A percentile compares a stretch with the other conserved stretches of the same genome.
These are phyloP conservation scores for Pontederia crassipes DNA, from an alignment of 176 grass and related monocot species.

Conservation along the genomic window DNA sequence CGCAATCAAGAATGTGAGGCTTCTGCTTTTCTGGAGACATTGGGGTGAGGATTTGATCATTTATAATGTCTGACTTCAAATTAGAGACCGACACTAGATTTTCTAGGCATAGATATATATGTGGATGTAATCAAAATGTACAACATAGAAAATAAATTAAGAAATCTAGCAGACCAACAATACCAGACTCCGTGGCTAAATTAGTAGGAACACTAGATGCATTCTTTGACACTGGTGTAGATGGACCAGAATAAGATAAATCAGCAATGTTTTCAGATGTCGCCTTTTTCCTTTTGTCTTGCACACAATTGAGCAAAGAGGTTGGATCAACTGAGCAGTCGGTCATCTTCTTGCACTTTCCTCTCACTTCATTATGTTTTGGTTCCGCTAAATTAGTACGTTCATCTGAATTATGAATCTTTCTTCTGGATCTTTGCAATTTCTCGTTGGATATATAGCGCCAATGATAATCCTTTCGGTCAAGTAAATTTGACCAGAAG, in stretches of 20 bases:
- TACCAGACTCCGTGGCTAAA: no score
- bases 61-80: no score
- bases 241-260: constrained; percentile 26
- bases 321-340: constrained; percentile 21
- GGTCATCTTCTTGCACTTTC: constrained; percentile 46
- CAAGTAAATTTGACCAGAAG: constrained; percentile 75
- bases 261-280: constrained; percentile 19
- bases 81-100: background rate
- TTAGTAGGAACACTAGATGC: constrained; percentile 32
- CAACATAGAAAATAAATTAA: background rate
- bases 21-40: constrained; percentile 7
- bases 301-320: constrained; percentile 22
- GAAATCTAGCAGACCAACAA: background rate
- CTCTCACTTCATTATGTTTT: constrained; percentile 43
- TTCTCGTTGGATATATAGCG: constrained; percentile 40
- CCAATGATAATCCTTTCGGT: constrained; percentile 54
- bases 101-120: constrained; percentile 1
- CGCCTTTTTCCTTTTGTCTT: constrained; percentile 25
- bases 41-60: no score
- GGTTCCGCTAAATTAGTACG: constrained; percentile 25
- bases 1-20: constrained; percentile 24
- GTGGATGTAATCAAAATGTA: background rate
- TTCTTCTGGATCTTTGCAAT: constrained; percentile 56
- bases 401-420: constrained; percentile 39
- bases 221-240: constrained; percentile 38